Percentiles rank a stretch among this genome's conserved stretches.
Conservation (phyloP, 352 stramenopile species). For the Globisporangium cylindrosporum region DNA sequence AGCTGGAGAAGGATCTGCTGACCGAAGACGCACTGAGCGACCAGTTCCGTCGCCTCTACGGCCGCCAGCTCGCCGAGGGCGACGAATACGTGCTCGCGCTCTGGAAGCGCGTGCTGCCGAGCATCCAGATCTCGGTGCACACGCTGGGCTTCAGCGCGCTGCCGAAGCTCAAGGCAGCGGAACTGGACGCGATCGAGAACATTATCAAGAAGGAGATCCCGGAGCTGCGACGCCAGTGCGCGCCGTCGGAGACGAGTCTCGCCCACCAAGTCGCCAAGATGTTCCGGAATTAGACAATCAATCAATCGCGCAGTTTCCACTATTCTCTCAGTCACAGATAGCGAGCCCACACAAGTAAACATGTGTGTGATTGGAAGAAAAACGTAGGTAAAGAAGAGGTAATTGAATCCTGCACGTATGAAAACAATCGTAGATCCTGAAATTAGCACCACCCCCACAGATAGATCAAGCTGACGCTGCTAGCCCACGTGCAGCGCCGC, state of each 20-base stretch:
- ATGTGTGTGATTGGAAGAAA: not conserved
- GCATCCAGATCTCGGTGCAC: conserved; percentile 81
- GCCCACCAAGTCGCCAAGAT: conserved; percentile 87
- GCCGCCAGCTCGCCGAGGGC: conserved; percentile 93
- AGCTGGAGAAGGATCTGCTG: conserved; percentile 86
- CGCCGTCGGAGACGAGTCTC: conserved; percentile 73
- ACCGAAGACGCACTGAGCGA: conserved; percentile 87
- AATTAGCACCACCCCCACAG: not conserved
- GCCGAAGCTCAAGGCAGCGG: conserved; percentile 78
- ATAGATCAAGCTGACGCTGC: not conserved
- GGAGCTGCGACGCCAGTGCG: conserved; percentile 81
- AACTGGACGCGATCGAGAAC: conserved; percentile 86
- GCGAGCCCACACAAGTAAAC: not conserved
- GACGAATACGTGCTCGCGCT: conserved; percentile 96
- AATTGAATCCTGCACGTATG: not conserved
- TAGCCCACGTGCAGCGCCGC: not conserved
- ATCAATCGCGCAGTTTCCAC: not conserved
- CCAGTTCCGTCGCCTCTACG: conserved; percentile 93
- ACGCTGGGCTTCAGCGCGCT: conserved; percentile 84
- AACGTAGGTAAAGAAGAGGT: not conserved
- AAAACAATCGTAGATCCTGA: not conserved
- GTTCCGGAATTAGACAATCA: conserved; percentile 49
- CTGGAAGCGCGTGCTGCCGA: conserved; percentile 90
- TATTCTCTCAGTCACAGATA: not conserved
- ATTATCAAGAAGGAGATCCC: conserved; percentile 90